Percentiles rank a stretch among this genome's conserved stretches.
Evolutionary conservation across 306 rosid species (phyloP).

Genomic region (Coriaria nepalensis): DNA sequence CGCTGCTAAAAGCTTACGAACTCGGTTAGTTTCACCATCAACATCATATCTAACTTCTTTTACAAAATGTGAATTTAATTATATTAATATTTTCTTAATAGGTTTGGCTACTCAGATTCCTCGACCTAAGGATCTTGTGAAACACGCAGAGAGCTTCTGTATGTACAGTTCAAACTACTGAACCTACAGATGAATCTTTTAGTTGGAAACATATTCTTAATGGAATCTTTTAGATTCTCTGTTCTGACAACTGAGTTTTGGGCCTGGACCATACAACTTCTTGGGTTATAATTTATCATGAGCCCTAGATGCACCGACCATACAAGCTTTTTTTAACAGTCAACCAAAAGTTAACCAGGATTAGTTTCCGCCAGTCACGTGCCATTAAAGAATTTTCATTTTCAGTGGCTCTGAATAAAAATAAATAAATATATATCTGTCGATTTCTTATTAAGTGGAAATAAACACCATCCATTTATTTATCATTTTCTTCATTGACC

Average conservation of each 20-base stretch:
- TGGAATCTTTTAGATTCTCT: background rate
- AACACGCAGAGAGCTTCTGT: slow-evolving; percentile 75
- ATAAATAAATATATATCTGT: too few species aligned
- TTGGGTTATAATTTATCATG: too few species aligned
- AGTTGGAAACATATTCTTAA: background rate
- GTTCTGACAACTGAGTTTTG: background rate
- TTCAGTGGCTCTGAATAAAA: too few species aligned
- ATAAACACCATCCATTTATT: too few species aligned
- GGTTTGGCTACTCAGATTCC: slow-evolving; percentile 89
- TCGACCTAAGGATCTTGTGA: slow-evolving; percentile 64
- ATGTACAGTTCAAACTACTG: slow-evolving; percentile 72
- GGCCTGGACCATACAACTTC: background rate
- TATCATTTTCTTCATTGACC: too few species aligned
- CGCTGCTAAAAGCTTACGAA: slow-evolving; percentile 74
- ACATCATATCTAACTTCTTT: background rate
- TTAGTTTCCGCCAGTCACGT: too few species aligned
- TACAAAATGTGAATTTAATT: slow-evolving; percentile 1
- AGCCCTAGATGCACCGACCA: background rate
- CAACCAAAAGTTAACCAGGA: background rate
- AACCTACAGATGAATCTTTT: slow-evolving; percentile 37
- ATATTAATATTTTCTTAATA: slow-evolving; percentile 16
- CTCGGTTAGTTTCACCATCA: slow-evolving; percentile 38
- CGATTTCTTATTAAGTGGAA: too few species aligned
- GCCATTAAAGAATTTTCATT: too few species aligned
- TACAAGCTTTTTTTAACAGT: background rate